These are phyloP conservation scores for Oryza meridionalis DNA, from an alignment of 176 grass and related monocot genomes.

Conservation along the genomic window DNA sequence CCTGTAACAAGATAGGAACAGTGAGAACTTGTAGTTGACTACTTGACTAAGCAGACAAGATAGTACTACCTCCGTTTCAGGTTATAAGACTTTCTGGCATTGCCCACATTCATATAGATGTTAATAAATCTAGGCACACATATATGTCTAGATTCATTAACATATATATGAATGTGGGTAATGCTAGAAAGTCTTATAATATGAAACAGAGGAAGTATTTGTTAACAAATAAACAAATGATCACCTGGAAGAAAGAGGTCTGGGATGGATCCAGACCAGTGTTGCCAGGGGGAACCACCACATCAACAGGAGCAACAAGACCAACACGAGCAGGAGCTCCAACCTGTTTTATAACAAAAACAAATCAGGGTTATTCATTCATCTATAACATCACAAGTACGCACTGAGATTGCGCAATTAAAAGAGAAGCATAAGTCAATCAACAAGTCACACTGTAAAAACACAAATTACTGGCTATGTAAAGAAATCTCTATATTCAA, in stretches of 20 bases:
- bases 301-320: constrained; percentile 80
- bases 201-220: too few relatives aligned
- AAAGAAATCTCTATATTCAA: background rate
- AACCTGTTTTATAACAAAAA: constrained; percentile 49
- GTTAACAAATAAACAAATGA: background rate
- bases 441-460: background rate
- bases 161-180: too few relatives aligned
- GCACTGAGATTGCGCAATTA: too few relatives aligned
- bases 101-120: too few relatives aligned
- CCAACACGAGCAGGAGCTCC: constrained; percentile 91
- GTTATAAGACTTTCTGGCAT: too few relatives aligned
- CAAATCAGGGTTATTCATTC: background rate
- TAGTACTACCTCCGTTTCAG: too few relatives aligned
- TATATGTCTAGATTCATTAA: too few relatives aligned
- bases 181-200: too few relatives aligned
- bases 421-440: too few relatives aligned
- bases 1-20: constrained; percentile 43
- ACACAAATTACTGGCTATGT: background rate
- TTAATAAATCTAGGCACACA: too few relatives aligned
- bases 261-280: constrained; percentile 90
- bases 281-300: constrained; percentile 82
- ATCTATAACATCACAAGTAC: background rate
- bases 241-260: constrained; percentile 91
- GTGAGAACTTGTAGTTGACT: background rate
- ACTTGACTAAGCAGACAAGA: background rate